A percentile compares a stretch with the other conserved stretches of the same genome.
These are phyloP conservation scores for Biancaea sappan DNA, from an alignment of 306 rosid genomes.

Conservation along the genomic window DNA sequence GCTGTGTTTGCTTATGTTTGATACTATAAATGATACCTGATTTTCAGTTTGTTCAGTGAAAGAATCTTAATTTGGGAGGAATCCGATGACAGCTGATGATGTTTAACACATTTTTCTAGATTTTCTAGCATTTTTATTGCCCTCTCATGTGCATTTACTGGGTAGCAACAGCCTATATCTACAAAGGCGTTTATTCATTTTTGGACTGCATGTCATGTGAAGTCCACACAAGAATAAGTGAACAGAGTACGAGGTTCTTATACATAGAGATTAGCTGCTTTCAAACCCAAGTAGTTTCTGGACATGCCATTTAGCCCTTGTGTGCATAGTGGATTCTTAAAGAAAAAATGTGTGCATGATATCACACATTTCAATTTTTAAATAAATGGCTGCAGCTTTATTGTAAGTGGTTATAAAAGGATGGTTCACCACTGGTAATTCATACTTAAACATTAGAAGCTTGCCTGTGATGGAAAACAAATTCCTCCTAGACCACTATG, in stretches of 20 bases:
- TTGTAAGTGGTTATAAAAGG: neutral
- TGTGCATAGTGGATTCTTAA: neutral
- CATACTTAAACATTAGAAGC: neutral
- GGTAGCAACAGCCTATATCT: slow-evolving; percentile 22
- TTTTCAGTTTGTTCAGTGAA: neutral
- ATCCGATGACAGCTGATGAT: slow-evolving; percentile 25
- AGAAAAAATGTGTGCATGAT: neutral
- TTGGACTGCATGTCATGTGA: slow-evolving; percentile 7
- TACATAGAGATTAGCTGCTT: neutral
- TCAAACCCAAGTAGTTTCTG: neutral
- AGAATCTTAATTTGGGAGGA: slow-evolving; percentile 10
- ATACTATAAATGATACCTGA: neutral
- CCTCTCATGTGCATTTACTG: slow-evolving; percentile 20
- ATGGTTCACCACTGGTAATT: neutral
- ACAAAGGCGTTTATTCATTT: slow-evolving; percentile 20
- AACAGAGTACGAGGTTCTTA: neutral
- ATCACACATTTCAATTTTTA: neutral
- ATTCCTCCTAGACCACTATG: too few species aligned
- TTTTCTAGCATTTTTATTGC: slow-evolving; percentile 13
- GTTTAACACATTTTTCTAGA: neutral
- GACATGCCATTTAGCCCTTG: neutral
- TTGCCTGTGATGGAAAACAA: neutral
- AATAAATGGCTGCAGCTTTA: neutral
- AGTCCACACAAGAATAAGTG: neutral
- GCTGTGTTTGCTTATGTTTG: slow-evolving; percentile 1